A percentile compares a stretch with the other conserved stretches of the same genome.
Conservation (phyloP, 2,329 filamentous ascomycete genomes). For the Cladophialophora bantiana region DNA sequence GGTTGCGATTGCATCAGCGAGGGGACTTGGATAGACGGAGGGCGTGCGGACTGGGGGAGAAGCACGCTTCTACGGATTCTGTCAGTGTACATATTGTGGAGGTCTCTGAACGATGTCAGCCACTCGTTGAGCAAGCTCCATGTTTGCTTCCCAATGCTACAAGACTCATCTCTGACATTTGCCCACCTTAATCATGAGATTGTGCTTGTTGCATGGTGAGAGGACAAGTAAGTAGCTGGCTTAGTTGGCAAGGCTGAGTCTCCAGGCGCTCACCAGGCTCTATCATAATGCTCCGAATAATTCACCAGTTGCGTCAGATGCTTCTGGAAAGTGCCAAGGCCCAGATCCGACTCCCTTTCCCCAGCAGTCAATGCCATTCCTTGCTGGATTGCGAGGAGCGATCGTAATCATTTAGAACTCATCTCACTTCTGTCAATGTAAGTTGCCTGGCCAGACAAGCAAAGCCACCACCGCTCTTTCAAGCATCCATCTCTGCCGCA, state of each 20-base stretch:
- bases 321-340: constrained; percentile 36
- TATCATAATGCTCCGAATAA: constrained; percentile 6
- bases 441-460: not conserved
- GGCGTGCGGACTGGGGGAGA: constrained; percentile 7
- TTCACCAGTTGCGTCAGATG: constrained; percentile 32
- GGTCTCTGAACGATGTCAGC: constrained; percentile 20
- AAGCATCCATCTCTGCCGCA: not conserved
- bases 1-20: constrained; percentile 16
- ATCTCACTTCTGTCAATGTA: not conserved
- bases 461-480: not conserved
- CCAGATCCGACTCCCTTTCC: constrained; percentile 12
- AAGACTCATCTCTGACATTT: constrained; percentile 33
- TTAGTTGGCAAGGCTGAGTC: constrained; percentile 18
- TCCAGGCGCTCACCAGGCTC: constrained; percentile 6
- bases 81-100: constrained; percentile 22
- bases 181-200: not conserved
- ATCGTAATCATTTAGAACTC: constrained; percentile 5
- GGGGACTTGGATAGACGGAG: constrained; percentile 27
- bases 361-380: not conserved
- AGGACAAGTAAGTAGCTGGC: not conserved
- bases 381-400: not conserved
- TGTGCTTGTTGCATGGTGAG: not conserved
- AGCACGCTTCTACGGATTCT: constrained; percentile 10
- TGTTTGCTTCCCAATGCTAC: constrained; percentile 27
- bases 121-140: constrained; percentile 13